Evolutionary conservation across 169 alveolate species (phyloP), one percentile per base, ranked within the genome.

Genomic region (Eimeria sp.): DNA sequence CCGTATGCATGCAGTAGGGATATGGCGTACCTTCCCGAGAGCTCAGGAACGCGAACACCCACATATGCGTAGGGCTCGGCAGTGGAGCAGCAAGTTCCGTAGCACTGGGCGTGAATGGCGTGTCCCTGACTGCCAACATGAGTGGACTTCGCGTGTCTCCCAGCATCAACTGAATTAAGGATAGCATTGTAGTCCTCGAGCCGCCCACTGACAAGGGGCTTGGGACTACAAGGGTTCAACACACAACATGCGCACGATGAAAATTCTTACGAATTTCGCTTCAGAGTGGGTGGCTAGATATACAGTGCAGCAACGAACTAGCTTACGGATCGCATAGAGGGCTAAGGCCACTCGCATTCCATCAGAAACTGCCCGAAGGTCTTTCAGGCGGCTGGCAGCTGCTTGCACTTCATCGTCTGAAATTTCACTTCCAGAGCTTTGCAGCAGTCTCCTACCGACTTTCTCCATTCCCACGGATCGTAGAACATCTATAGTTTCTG

Each of bases 41-140:
- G 34, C 94, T 87, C 43, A 87, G 70, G 45, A 87, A 87, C 5
- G 94, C 94, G 51, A 87, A 87, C 54, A 87, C 49, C 94, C 94
- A 87, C 27, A 87, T 43, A 25, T 61, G 83, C 22, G 94, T 87
- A 65, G 94, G 65, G 94, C 78, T 20, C 16, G 61, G 83, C 45
- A 87, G 49, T 10, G 94, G 78, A 11, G 78, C 83, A 87, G 83
- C 61, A 10, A 45, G 61, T n/a, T 61, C 84, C 34, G 82, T 43
- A 16, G 20, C 67, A 61, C 7, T 40, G 3, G 40, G 20, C 13
- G 83, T 18, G 70, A 63, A 45, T 16, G 83, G 82, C 70, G 14
- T 47, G 83, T 65, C 94, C 45, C 82, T 40, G 54, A 63, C 16
- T 25, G 94, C 25, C 63, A 87, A 13, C 94, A 87, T 61, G 2